Percentiles rank a stretch among this genome's conserved stretches.
Evolutionary conservation across 2,329 filamentous ascomycete genomes (phyloP).

Genomic region (Phyllosticta capitalensis): DNA sequence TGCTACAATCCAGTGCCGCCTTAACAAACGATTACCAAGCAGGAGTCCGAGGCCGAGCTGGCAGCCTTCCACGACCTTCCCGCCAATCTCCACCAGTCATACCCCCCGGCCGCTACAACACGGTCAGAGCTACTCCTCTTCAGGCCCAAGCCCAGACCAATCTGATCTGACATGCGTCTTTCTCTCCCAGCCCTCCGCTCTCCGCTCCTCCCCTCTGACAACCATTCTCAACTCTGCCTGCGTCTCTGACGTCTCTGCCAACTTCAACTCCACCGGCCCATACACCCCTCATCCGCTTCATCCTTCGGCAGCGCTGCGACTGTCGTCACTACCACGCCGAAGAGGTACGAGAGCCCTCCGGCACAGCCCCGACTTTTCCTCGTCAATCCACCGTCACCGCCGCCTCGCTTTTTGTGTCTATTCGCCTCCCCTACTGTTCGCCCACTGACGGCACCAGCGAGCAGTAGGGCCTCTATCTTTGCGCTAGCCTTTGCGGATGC

Average conservation of each 20-base stretch:
- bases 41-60: neutral
- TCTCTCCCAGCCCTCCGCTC: neutral
- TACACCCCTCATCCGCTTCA: neutral
- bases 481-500: neutral
- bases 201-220: conserved; percentile 3
- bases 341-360: neutral
- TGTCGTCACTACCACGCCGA: neutral
- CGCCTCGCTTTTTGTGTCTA: neutral
- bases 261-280: neutral
- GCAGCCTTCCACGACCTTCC: conserved; percentile 6
- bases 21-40: neutral
- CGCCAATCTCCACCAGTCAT: conserved; percentile 2
- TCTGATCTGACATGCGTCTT: conserved; percentile 11
- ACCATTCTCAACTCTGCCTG: neutral
- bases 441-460: neutral
- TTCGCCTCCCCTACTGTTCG: neutral
- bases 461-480: neutral
- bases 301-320: neutral
- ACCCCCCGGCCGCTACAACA: conserved; percentile 3
- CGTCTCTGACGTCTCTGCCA: neutral
- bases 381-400: neutral
- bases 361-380: neutral
- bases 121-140: conserved; percentile 7
- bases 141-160: conserved; percentile 7
- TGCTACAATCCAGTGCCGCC: neutral